Base-by-base conservation (phyloP, 2,329 filamentous ascomycete species). In the Coniochaeta sp. region DNA sequence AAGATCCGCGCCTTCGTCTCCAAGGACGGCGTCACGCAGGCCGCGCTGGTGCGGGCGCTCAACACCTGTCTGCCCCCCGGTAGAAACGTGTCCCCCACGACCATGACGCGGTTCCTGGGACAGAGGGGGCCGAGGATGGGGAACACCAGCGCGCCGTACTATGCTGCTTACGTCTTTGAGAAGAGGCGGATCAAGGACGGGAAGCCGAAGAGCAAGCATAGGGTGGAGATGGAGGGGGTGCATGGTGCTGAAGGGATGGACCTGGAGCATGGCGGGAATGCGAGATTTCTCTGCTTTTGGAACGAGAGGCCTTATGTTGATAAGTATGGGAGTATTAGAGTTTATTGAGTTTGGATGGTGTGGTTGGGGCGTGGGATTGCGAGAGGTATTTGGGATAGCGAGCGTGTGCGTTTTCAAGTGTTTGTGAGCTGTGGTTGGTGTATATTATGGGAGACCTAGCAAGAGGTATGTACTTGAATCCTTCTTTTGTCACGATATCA, bases 131-230 rank as follows among this genome's bases (percentile, higher is more conserved):
- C 71, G 0, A 63, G 58, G 24, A 65, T 66, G 3, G 76, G 77
- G 2, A 73, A 73, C 48, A 72, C 68, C 0, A 71, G 61, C 40
- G 54, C 55, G 3, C 63, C 73, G 3, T 80, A 71, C 56, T 79
- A 81, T 55, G 70, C 68, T 3, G 67, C 66, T 0, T 80, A 80
- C 60, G 69, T 77, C 3, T 81, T 81, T 55, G 75, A 81, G 64
- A 80, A 79, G 64, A 45, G 74, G 56, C 61, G 75, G n/a, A 61
- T 79, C 30, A 65, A 64, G 52, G 65, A 76, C 52, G 63, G 65
- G 0, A 78, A 75, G 61, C 65, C 69, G 26, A 79, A 79, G 65
- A 68, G 62, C 22, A 71, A 73, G 57, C 68, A 74, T 57, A 62
- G 77, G 18, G 31, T 65, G 53, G 71, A 75, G 48, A 78, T 78